Conservation (phyloP, 331 rosid species). For the Telfairia occidentalis region DNA sequence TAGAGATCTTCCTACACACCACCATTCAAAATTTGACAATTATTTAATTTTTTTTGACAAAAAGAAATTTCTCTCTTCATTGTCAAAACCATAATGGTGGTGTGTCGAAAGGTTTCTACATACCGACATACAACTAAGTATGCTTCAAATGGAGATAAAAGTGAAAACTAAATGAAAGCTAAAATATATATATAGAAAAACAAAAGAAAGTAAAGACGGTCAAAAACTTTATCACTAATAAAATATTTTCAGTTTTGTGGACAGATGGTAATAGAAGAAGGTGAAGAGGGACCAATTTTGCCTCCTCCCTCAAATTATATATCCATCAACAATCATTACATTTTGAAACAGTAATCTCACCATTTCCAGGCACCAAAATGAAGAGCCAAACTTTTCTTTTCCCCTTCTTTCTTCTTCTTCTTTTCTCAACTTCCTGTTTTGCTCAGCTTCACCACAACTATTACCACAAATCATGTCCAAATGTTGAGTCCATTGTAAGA, state of each 20-base stretch:
- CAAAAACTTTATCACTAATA: neutral
- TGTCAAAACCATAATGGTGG: too few species aligned
- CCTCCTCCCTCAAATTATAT: neutral
- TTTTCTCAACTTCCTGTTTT: constrained; percentile 14
- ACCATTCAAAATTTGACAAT: too few species aligned
- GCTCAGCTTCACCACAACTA: constrained; percentile 38
- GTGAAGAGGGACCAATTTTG: neutral
- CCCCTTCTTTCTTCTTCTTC: constrained; percentile 27
- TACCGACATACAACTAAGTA: too few species aligned
- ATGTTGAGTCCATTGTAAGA: constrained; percentile 59
- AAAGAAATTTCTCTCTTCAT: too few species aligned
- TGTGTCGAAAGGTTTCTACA: too few species aligned
- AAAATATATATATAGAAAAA: neutral
- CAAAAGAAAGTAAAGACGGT: neutral
- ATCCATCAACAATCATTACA: neutral
- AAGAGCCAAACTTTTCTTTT: constrained; percentile 5
- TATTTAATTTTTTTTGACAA: too few species aligned
- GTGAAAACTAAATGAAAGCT: neutral
- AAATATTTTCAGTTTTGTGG: neutral
- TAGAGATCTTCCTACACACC: too few species aligned
- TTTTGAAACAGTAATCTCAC: neutral
- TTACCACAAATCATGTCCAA: constrained; percentile 57
- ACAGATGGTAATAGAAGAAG: neutral
- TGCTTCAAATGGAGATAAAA: too few species aligned
- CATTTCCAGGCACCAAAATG: constrained; percentile 21